phyloP scores from a whole-genome alignment of 441 rosid species.

The Oxalis stricta region DNA sequence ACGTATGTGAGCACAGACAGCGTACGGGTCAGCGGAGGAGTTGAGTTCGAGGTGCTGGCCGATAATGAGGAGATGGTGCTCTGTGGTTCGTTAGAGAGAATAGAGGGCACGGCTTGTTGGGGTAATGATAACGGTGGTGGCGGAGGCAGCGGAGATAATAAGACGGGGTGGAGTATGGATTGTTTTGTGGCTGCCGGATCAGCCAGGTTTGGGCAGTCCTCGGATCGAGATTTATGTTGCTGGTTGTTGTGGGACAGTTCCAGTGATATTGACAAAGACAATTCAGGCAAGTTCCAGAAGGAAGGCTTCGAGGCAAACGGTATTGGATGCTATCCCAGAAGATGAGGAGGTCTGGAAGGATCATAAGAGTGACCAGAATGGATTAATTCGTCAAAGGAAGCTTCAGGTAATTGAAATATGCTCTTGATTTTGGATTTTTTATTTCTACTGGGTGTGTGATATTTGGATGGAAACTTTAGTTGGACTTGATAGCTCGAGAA shows the following conservation, averaged over 20 bases:
- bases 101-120: constrained; percentile 51
- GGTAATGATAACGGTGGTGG: constrained; percentile 31
- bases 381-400: constrained; percentile 30
- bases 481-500: background rate
- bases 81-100: constrained; percentile 69
- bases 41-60: constrained; percentile 73
- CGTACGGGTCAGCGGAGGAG: constrained; percentile 64
- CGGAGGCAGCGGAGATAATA: too few species aligned
- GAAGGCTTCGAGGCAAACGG: constrained; percentile 36
- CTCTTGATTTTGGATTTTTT: background rate
- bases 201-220: constrained; percentile 44
- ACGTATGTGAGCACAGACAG: constrained; percentile 74
- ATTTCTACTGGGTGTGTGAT: too few species aligned
- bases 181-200: constrained; percentile 44
- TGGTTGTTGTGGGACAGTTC: constrained; percentile 71
- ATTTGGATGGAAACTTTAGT: background rate
- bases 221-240: constrained; percentile 81
- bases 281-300: constrained; percentile 55
- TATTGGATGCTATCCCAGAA: constrained; percentile 78
- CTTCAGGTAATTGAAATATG: constrained; percentile 23
- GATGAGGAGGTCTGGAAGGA: constrained; percentile 63
- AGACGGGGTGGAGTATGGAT: constrained; percentile 73
- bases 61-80: constrained; percentile 37
- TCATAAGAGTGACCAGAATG: constrained; percentile 11
- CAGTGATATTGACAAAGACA: constrained; percentile 78